Percentiles rank a stretch among this genome's conserved stretches.
Evolutionary conservation across 305 asterid genomes (phyloP).

Genomic region (Fraxinus sp.): DNA sequence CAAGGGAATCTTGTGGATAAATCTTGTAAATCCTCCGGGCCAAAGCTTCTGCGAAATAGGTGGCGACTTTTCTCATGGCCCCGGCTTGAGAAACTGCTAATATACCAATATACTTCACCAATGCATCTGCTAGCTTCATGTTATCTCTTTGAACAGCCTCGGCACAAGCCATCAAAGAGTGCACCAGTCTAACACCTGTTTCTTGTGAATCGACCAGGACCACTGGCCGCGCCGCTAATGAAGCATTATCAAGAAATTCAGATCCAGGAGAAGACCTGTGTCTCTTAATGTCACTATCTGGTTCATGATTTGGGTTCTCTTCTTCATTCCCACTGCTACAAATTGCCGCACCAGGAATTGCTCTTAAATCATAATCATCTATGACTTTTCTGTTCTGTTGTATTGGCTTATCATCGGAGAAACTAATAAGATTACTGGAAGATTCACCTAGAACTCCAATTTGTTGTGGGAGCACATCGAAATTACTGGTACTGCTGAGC

Average conservation of each 20-base stretch:
- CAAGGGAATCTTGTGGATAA: constrained; percentile 50
- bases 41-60: constrained; percentile 73
- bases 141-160: constrained; percentile 70
- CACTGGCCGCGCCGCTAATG: constrained; percentile 34
- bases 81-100: constrained; percentile 77
- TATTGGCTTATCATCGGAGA: constrained; percentile 10
- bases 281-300: constrained; percentile 33
- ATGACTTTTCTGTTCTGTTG: constrained; percentile 16
- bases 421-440: constrained; percentile 18
- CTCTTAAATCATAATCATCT: constrained; percentile 67
- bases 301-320: background rate
- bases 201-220: constrained; percentile 69
- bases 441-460: constrained; percentile 29
- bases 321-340: constrained; percentile 16
- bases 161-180: constrained; percentile 81
- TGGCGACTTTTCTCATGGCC: constrained; percentile 85
- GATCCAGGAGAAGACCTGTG: constrained; percentile 37
- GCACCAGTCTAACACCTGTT: constrained; percentile 65
- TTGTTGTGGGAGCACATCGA: constrained; percentile 17
- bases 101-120: constrained; percentile 61
- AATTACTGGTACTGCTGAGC: constrained; percentile 27
- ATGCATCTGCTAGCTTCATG: constrained; percentile 57
- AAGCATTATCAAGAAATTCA: constrained; percentile 18
- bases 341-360: constrained; percentile 72
- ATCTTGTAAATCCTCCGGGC: constrained; percentile 69